These are phyloP conservation scores for Bryum argenteum DNA, from an alignment of 225 moss, liverwort and hornwort species.

Conservation along the genomic window DNA sequence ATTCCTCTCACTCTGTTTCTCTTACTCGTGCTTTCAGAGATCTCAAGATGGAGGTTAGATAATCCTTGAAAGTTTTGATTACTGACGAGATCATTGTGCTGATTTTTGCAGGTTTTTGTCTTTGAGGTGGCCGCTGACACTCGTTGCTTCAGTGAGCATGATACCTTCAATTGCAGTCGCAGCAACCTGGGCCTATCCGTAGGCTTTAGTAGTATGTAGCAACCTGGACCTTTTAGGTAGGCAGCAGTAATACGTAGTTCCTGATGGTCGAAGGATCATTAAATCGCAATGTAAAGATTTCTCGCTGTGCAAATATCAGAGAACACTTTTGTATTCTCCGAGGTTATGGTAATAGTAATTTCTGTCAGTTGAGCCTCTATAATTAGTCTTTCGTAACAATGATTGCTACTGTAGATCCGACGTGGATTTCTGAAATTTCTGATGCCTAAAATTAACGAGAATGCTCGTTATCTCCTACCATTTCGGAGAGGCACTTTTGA, in stretches of 20 bases:
- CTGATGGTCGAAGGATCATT: conserved; percentile 11
- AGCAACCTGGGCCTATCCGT: conserved; percentile 33
- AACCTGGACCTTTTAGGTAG: too few relatives aligned
- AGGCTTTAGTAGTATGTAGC: background rate
- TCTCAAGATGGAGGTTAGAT: background rate
- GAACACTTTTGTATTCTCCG: background rate
- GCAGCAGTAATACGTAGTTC: conserved; percentile 2
- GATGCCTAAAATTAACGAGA: too few relatives aligned
- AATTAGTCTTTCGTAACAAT: background rate
- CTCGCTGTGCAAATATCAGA: background rate
- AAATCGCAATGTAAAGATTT: background rate
- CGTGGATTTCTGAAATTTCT: background rate
- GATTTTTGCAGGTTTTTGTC: conserved; percentile 74
- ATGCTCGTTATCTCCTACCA: too few relatives aligned
- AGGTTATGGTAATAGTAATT: background rate
- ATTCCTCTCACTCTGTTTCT: conserved; percentile 20
- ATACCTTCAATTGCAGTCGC: conserved; percentile 71
- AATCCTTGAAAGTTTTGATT: conserved; percentile 4
- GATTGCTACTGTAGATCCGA: background rate
- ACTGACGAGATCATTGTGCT: conserved; percentile 17
- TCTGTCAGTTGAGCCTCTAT: background rate
- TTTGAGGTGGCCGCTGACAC: conserved; percentile 72
- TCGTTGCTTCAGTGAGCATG: conserved; percentile 79
- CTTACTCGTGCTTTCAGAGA: background rate
- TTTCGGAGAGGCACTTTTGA: too few relatives aligned